phyloP scores from a whole-genome alignment of 2,329 filamentous ascomycete species.

The Pezizomycotina sp. region DNA sequence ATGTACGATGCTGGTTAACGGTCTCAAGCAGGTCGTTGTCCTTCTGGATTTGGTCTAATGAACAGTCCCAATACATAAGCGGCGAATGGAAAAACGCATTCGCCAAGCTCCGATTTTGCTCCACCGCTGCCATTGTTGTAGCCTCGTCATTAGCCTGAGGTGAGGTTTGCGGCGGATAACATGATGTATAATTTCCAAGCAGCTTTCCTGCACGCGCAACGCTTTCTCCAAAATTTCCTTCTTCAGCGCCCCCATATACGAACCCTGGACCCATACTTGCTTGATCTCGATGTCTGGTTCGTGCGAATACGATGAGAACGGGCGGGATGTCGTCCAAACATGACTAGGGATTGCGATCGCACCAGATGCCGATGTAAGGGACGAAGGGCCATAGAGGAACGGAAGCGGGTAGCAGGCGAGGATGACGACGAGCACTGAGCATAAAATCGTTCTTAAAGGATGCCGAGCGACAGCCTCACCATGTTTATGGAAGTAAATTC shows the following conservation, averaged over 20 bases:
- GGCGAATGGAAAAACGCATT: conserved; percentile 56
- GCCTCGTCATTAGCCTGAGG: neutral
- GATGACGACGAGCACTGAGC: conserved; percentile 55
- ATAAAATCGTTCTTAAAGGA: conserved; percentile 55
- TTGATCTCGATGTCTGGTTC: conserved; percentile 62
- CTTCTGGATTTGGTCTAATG: conserved; percentile 37
- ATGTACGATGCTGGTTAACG: conserved; percentile 47
- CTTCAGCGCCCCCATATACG: conserved; percentile 60
- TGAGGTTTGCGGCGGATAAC: conserved; percentile 8
- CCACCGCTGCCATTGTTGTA: neutral
- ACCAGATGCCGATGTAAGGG: conserved; percentile 30
- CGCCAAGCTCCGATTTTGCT: conserved; percentile 1
- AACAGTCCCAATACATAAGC: conserved; percentile 63
- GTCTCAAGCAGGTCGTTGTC: conserved; percentile 51
- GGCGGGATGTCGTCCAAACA: conserved; percentile 62
- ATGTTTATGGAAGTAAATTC: conserved; percentile 30
- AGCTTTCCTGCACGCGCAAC: conserved; percentile 53
- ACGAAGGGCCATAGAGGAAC: conserved; percentile 57
- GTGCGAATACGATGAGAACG: conserved; percentile 38
- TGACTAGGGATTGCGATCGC: conserved; percentile 45
- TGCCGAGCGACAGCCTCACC: conserved; percentile 46
- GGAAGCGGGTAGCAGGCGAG: conserved; percentile 58
- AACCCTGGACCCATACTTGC: conserved; percentile 65
- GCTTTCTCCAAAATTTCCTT: conserved; percentile 48
- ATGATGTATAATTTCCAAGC: conserved; percentile 33